Evolutionary conservation across 2,329 filamentous ascomycete genomes (phyloP), one percentile per base, ranked within the genome.

Genomic region (Mycosphaerella sp.): DNA sequence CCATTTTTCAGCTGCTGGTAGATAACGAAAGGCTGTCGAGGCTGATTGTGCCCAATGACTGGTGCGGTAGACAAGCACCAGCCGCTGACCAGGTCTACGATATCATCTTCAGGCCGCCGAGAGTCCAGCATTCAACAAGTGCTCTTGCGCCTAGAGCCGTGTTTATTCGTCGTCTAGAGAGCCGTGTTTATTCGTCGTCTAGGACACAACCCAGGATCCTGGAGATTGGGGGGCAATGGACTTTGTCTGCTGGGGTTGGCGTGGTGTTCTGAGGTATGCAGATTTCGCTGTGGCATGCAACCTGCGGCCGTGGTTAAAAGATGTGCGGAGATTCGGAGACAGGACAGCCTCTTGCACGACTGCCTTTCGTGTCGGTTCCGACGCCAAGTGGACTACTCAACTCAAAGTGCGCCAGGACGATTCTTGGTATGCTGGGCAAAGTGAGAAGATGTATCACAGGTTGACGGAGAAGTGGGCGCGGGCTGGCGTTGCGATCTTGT

Each of bases 201-300:
- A 35, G 56, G 44, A 21, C 40, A 36, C 49, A 28, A 27, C 12
- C 43, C 44, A 39, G 34, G 42, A 18, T 21, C 35, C 47, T 47
- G 43, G 39, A 30, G n/a, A 27, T 9, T 27, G 14, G 6, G 7
- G 39, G 54, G 43, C 40, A 46, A 17, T n/a, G 21, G 40, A 50
- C 18, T 44, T 35, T 41, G 17, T 35, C 16, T 42, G 25, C 14
- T 41, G 35, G 32, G 18, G 16, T 32, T 32, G 50, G 28, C 46
- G 37, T 43, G 37, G 39, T 43, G 37, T 40, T 48, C 21, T 3
- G 50, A 52, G 56, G 41, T 56, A 55, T 58, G 53, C 51, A 50
- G 39, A 9, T 48, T 44, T 42, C 41, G 10, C 25, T 21, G 39
- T 53, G 50, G 50, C 43, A 51, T 44, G 54, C 37, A 41, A 18